Conservation (phyloP, 371 early-diverging fungal genomes). For the Nematocida parisii region DNA sequence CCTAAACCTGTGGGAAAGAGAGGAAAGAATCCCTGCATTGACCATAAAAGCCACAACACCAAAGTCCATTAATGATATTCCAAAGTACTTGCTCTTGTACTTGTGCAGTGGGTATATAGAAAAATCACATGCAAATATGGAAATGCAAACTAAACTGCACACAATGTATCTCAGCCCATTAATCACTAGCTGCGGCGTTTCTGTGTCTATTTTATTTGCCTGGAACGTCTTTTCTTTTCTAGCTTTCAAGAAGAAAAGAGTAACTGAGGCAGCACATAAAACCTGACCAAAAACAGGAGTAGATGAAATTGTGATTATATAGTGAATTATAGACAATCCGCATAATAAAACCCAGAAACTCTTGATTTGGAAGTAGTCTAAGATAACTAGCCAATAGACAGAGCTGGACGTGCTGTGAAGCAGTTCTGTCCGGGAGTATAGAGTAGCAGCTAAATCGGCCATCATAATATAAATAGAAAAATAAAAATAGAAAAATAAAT, state of each 20-base stretch:
- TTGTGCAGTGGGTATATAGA: constrained; percentile 57
- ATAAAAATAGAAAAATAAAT: constrained; percentile 21
- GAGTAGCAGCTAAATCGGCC: background rate
- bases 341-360: constrained; percentile 27
- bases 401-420: constrained; percentile 40
- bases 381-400: constrained; percentile 17
- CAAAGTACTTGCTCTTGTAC: constrained; percentile 60
- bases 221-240: too few relatives aligned
- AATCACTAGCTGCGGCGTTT: background rate
- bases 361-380: constrained; percentile 21
- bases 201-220: background rate
- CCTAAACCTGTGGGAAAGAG: constrained; percentile 14
- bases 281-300: background rate
- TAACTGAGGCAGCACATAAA: background rate
- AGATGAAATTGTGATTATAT: constrained; percentile 13
- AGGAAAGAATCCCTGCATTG: constrained; percentile 59
- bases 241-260: background rate
- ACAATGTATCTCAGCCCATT: constrained; percentile 49
- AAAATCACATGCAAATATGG: constrained; percentile 68
- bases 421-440: constrained; percentile 17
- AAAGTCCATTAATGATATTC: constrained; percentile 68
- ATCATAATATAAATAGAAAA: constrained; percentile 31
- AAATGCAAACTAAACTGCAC: constrained; percentile 56
- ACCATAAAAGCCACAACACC: constrained; percentile 68
- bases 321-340: constrained; percentile 34